phyloP scores from a whole-genome alignment of 257 asterid species.

The Verbena officinalis region DNA sequence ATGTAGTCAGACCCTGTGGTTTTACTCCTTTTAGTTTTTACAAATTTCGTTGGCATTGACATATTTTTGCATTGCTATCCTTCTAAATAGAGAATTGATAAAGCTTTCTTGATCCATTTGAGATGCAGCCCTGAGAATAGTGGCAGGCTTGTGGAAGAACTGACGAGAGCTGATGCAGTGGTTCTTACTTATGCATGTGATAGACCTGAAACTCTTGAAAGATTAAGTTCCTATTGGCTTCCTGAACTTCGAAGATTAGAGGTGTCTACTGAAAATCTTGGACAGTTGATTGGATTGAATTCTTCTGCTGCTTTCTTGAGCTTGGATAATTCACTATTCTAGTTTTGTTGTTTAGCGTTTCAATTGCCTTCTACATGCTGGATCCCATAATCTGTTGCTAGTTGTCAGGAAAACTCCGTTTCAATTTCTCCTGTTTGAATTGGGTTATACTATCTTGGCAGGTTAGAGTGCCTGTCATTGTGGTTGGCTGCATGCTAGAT shows the following conservation, averaged over 20 bases:
- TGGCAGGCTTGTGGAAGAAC: constrained; percentile 73
- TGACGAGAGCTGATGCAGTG: constrained; percentile 83
- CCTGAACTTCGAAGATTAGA: constrained; percentile 91
- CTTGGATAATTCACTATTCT: not conserved
- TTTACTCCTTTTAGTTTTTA: constrained; percentile 14
- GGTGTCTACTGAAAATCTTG: constrained; percentile 47
- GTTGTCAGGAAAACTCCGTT: not conserved
- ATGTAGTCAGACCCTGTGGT: not conserved
- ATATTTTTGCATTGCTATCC: not conserved
- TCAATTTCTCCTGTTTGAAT: not conserved
- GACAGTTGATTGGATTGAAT: constrained; percentile 20
- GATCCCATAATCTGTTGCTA: constrained; percentile 8
- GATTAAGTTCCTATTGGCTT: constrained; percentile 96
- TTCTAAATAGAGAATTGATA: constrained; percentile 11
- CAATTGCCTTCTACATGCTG: constrained; percentile 15
- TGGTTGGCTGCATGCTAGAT: constrained; percentile 98
- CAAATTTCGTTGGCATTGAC: not conserved
- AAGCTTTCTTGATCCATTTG: constrained; percentile 9
- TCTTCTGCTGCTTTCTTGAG: constrained; percentile 21
- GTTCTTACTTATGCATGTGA: constrained; percentile 94
- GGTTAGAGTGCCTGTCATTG: constrained; percentile 95
- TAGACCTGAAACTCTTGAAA: constrained; percentile 84
- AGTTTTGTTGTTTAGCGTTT: not conserved
- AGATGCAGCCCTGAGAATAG: constrained; percentile 72
- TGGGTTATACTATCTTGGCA: constrained; percentile 34